Base-by-base conservation (phyloP, 1,284 basidiomycete species). In the Cutaneotrichosporon mucoides region DNA sequence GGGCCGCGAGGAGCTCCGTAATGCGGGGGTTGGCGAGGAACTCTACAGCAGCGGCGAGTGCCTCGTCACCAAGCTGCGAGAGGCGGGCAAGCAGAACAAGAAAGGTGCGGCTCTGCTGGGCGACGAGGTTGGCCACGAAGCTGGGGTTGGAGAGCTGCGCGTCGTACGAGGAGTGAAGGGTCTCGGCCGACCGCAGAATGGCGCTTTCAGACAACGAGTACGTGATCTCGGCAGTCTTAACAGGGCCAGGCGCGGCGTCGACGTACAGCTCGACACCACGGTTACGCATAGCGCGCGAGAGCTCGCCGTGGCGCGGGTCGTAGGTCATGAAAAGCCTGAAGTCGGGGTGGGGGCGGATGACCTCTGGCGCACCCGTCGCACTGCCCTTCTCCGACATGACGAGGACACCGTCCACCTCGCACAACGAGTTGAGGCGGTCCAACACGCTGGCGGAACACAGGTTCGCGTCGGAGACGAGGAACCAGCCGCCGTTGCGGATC, bases 221-320 rank as follows among this genome's bases (percentile, higher is more conserved):
- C 6, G 59, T 53, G 15, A 36, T 48, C 48, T 55, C 34, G 1
- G n/a, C 15, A 9, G 36, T n/a, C 33, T 35, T 43, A 5, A 13
- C 36, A 2, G 33, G 37, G 1, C 43, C 34, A 7, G 59, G 56
- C 2, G 60, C 47, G 5, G 60, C 57, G 24, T 67, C 67, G 24
- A 74, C 64, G 41, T 60, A 84, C 41, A 99, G 84, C 76, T 99
- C 96, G 45, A 98, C 82, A 40, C 95, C 96, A 66, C 96, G 87
- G 76, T 99, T 99, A 44, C 96, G 86, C 96, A 99, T 99, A 1
- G 96, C 96, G 42, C 96, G 84, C 7, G 95, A 98, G 9, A 99
- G 81, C 78, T 99, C 96, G 51, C 96, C 97, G 66, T 89, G 84
- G 61, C 87, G 85, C 24, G 92, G 88, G 72, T 99, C 91, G 59